Evolutionary conservation across 441 rosid species (phyloP).

Genomic region (Erodium texanum): DNA sequence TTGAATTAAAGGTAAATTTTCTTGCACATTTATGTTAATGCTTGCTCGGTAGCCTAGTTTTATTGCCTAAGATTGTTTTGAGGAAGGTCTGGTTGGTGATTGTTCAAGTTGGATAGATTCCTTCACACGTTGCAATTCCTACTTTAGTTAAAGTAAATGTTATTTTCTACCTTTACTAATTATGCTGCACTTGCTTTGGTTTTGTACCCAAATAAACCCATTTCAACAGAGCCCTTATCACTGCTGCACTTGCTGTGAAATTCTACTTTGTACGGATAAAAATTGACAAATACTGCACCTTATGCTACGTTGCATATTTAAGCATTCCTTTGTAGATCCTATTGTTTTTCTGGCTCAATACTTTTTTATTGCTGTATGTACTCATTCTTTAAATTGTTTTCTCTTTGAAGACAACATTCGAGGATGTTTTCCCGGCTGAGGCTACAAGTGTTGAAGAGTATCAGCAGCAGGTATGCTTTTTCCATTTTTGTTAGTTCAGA

Average conservation of each 20-base stretch:
- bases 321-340: neutral
- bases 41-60: neutral
- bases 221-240: neutral
- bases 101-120: neutral
- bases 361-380: constrained; percentile 7
- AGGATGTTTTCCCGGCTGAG: constrained; percentile 96
- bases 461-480: constrained; percentile 67
- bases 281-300: neutral
- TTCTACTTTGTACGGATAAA: neutral
- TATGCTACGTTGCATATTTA: too few relatives aligned
- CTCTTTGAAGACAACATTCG: constrained; percentile 63
- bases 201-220: neutral
- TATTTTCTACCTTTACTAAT: neutral
- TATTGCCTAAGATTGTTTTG: constrained; percentile 12
- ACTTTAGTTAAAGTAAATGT: neutral
- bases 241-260: constrained; percentile 3
- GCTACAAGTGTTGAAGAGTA: constrained; percentile 89
- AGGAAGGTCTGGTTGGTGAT: neutral
- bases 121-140: neutral
- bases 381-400: constrained; percentile 12
- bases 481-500: neutral
- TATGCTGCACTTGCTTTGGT: constrained; percentile 7
- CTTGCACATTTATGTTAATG: constrained; percentile 8
- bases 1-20: constrained; percentile 67
- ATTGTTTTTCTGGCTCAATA: constrained; percentile 3